Evolutionary conservation across 2,329 filamentous ascomycete genomes (phyloP), one percentile per base, ranked within the genome.

Genomic region (Colletotrichum shisoi): DNA sequence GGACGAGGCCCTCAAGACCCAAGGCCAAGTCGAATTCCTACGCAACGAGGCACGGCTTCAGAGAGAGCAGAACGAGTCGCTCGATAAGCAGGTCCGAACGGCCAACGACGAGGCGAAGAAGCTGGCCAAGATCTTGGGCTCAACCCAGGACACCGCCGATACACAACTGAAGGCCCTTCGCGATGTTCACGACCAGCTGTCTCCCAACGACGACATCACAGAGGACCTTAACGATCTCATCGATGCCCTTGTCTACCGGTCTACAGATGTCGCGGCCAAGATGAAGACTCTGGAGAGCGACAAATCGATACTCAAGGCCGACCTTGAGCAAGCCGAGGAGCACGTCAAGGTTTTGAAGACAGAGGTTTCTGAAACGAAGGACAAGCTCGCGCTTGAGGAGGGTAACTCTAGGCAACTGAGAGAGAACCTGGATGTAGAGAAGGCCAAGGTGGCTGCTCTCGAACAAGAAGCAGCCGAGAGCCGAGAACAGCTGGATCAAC

Each of bases 401-500:
- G 79, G 81, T 59, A 77, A 82, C 24, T 74, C 81, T 0, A 79
- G 82, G 46, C 83, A 84, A 59, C 76, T 90, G 11, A 83, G 81
- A 45, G 86, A 91, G 68, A 78, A 75, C 1, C 71, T 88, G 9
- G 78, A 82, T 0, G 82, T 83, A 60, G 84, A 87, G 70, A 82
- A 83, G 72, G 85, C 86, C 17, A 85, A 82, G 72, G 81, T 82
- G 2, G 67, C 74, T n/a, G 82, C 84, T 2, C 77, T 89, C 0
- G 86, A 89, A 71, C 76, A 73, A 34, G 86, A 89, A 72, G 76
- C 88, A 3, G 82, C 84, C 2, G 87, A 91, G 63, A 87, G 91
- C 67, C 88, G 91, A 45, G 81, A 84, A 15, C 90, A 95, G 71
- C 83, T 96, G 24, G 85, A 84, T 64, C 82, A 85, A 34, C 80